These are phyloP conservation scores for Aspergillus fructus DNA, from an alignment of 2,329 filamentous ascomycete genomes.

Conservation along the genomic window DNA sequence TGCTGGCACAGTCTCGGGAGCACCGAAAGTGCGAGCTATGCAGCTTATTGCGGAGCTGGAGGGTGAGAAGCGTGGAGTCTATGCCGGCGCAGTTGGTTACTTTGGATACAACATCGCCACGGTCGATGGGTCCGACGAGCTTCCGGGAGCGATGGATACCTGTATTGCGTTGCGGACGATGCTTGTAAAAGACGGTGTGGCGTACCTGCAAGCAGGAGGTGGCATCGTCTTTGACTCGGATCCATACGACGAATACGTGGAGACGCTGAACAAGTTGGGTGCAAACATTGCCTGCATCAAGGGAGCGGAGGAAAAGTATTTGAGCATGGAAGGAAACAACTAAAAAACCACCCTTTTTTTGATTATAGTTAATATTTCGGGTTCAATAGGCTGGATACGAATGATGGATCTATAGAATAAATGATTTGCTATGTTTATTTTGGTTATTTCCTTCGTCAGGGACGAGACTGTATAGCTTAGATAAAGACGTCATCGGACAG, in stretches of 20 bases:
- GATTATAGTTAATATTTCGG: neutral
- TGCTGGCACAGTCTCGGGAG: constrained; percentile 90
- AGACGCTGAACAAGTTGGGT: constrained; percentile 95
- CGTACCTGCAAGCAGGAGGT: constrained; percentile 82
- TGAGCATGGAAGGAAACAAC: constrained; percentile 40
- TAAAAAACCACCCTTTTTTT: neutral
- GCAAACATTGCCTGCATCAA: constrained; percentile 88
- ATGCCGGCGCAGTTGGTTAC: constrained; percentile 94
- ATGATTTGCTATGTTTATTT: neutral
- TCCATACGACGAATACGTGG: constrained; percentile 85
- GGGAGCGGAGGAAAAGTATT: constrained; percentile 71
- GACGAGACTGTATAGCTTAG: constrained; percentile 6
- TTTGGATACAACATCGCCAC: constrained; percentile 82
- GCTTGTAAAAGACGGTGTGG: constrained; percentile 86
- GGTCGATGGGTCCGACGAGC: constrained; percentile 57
- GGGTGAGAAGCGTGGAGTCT: constrained; percentile 88
- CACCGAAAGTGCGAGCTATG: constrained; percentile 96
- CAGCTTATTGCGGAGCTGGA: constrained; percentile 94
- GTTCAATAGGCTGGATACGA: neutral
- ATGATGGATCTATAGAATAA: constrained; percentile 4
- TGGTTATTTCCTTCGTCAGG: neutral
- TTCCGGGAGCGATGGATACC: constrained; percentile 89
- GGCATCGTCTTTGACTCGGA: constrained; percentile 96
- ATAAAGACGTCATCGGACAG: constrained; percentile 4
- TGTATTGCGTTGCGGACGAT: constrained; percentile 84